These are phyloP conservation scores for Trichoderma erinaceum DNA, from an alignment of 495 filamentous ascomycete genomes.

Conservation along the genomic window DNA sequence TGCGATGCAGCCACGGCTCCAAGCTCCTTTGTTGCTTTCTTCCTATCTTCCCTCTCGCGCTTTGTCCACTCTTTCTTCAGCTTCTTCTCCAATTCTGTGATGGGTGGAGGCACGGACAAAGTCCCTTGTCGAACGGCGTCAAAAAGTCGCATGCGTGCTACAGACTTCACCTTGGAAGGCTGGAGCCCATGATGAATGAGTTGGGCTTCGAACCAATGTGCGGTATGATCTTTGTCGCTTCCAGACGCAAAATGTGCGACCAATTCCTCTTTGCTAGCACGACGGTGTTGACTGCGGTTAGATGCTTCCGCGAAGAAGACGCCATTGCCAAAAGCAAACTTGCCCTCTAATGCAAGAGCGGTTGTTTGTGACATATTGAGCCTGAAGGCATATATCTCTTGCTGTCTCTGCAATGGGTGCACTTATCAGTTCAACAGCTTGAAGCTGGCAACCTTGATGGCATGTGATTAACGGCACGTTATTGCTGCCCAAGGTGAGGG, in stretches of 20 bases:
- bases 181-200: slow-evolving; percentile 53
- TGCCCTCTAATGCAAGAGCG: background rate
- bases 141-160: slow-evolving; percentile 49
- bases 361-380: background rate
- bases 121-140: slow-evolving; percentile 42
- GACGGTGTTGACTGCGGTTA: slow-evolving; percentile 44
- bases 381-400: background rate
- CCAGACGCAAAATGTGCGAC: slow-evolving; percentile 34
- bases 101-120: slow-evolving; percentile 38
- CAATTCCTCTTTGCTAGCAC: slow-evolving; percentile 43
- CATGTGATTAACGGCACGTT: no score
- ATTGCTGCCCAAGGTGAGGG: no score
- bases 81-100: slow-evolving; percentile 42
- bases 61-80: slow-evolving; percentile 49
- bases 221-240: slow-evolving; percentile 40
- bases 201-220: slow-evolving; percentile 54
- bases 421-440: background rate
- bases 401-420: background rate
- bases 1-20: background rate
- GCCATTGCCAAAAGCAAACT: slow-evolving; percentile 18
- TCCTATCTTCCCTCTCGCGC: slow-evolving; percentile 41
- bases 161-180: slow-evolving; percentile 47
- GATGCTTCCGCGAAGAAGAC: slow-evolving; percentile 44
- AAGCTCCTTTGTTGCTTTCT: slow-evolving; percentile 13
- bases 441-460: no score